These are phyloP conservation scores for Alternaria triticina DNA, from an alignment of 2,329 filamentous ascomycete species.

Conservation along the genomic window DNA sequence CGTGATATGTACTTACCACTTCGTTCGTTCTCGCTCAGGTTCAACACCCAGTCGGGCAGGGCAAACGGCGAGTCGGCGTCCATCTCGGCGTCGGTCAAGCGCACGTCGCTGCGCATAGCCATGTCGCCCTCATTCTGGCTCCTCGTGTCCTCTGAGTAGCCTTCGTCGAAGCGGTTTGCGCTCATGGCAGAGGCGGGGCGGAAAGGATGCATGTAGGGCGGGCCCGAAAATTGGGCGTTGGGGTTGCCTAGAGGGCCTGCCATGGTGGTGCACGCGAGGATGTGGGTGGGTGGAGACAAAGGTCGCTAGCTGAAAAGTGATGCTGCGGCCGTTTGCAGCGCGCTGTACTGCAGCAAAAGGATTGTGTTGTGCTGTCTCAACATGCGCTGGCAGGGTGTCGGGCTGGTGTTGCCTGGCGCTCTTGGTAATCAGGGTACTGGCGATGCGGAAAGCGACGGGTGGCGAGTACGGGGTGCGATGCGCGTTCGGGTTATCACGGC, in stretches of 20 bases:
- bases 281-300: constrained; percentile 4
- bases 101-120: constrained; percentile 46
- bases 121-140: constrained; percentile 55
- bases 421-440: neutral
- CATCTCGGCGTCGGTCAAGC: constrained; percentile 43
- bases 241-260: constrained; percentile 36
- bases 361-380: neutral
- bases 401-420: constrained; percentile 21
- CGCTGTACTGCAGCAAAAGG: neutral
- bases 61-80: constrained; percentile 41
- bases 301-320: neutral
- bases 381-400: constrained; percentile 3
- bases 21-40: constrained; percentile 60
- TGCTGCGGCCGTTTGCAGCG: neutral
- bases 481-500: neutral
- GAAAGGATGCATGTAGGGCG: constrained; percentile 46
- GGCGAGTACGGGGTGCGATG: neutral
- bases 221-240: constrained; percentile 34
- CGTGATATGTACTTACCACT: constrained; percentile 54
- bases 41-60: constrained; percentile 62
- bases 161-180: constrained; percentile 70
- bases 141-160: constrained; percentile 79
- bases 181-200: constrained; percentile 46
- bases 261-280: constrained; percentile 32
- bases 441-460: neutral